Conservation (phyloP, 345 rosid genomes). For the Gossypium herbaceum region DNA sequence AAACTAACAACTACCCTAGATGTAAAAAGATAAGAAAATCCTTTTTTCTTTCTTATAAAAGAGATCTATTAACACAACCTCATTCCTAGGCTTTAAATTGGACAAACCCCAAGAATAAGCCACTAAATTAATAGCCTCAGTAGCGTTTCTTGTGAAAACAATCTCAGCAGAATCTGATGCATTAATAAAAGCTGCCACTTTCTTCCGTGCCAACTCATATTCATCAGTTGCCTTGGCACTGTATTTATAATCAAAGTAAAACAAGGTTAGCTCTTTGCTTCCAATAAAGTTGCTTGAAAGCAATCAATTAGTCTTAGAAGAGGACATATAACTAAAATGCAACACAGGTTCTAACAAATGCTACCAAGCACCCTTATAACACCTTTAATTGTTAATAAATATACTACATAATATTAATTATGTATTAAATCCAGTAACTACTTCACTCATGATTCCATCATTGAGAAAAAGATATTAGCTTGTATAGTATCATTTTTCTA, state of each 20-base stretch:
- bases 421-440: no score
- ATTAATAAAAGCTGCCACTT: conserved; percentile 78
- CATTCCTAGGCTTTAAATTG: conserved; percentile 68
- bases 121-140: conserved; percentile 93
- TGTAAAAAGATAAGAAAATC: neutral
- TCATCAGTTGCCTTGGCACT: conserved; percentile 94
- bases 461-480: neutral
- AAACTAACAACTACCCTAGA: neutral
- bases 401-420: no score
- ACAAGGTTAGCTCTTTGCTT: neutral
- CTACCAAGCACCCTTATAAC: neutral
- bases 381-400: no score
- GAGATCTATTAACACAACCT: conserved; percentile 38
- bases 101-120: conserved; percentile 83
- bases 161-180: conserved; percentile 69
- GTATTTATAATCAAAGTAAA: conserved; percentile 10
- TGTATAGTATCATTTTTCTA: neutral
- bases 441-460: no score
- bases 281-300: neutral
- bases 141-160: conserved; percentile 88
- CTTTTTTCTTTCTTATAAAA: neutral
- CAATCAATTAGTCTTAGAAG: neutral
- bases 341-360: neutral
- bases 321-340: neutral
- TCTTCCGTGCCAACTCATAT: conserved; percentile 84